These are phyloP conservation scores for Sphagnum fallax DNA, from an alignment of 228 moss, liverwort and hornwort species.

Conservation along the genomic window DNA sequence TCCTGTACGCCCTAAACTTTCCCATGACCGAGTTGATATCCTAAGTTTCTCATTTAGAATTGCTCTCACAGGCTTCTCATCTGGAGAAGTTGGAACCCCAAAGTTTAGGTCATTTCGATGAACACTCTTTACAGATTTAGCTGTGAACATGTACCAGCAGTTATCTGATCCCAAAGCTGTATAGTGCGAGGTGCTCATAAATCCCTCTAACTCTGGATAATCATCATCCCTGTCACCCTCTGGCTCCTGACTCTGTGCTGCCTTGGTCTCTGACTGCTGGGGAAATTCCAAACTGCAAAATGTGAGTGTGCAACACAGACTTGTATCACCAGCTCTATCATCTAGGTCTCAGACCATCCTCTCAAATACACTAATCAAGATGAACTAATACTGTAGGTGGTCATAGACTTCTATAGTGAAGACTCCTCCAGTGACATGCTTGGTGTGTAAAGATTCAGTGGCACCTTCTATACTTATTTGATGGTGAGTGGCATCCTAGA, in stretches of 20 bases:
- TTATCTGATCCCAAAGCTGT: slow-evolving; percentile 63
- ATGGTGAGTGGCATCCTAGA: too few species aligned
- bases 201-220: slow-evolving; percentile 30
- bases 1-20: slow-evolving; percentile 56
- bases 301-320: too few species aligned
- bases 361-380: too few species aligned
- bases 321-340: too few species aligned
- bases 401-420: too few species aligned
- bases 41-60: slow-evolving; percentile 54
- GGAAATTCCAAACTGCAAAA: too few species aligned
- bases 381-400: too few species aligned
- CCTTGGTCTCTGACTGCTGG: slow-evolving; percentile 27
- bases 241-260: slow-evolving; percentile 10
- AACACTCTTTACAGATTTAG: slow-evolving; percentile 50
- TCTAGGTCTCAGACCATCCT: too few species aligned
- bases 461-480: too few species aligned
- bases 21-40: slow-evolving; percentile 40
- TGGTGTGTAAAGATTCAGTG: too few species aligned
- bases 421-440: too few species aligned
- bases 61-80: slow-evolving; percentile 33
- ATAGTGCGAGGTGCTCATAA: slow-evolving; percentile 19
- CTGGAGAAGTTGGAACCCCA: slow-evolving; percentile 13
- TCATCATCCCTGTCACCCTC: slow-evolving; percentile 21
- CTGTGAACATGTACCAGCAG: slow-evolving; percentile 67
- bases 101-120: slow-evolving; percentile 25